Evolutionary conservation across 2,329 filamentous ascomycete species (phyloP), one percentile per base, ranked within the genome.

Genomic region (Claviceps humidiphila): DNA sequence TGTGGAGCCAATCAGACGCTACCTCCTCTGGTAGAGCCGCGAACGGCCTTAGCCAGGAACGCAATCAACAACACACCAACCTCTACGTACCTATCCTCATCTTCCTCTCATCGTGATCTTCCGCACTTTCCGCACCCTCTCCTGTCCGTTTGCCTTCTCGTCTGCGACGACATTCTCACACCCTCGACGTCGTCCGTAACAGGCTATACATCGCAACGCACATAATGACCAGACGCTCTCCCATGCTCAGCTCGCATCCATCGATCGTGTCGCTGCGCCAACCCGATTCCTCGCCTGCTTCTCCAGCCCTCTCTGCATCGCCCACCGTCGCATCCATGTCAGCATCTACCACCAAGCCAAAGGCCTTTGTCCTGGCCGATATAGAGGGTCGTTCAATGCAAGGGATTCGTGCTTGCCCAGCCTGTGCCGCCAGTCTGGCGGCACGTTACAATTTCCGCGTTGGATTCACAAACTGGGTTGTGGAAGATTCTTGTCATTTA

Each of bases 291-390:
- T 59, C 59, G 17, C 57, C 62, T 34, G 30, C 30, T 52, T 62
- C 54, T 56, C 59, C 66, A 53, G 58, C 58, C 16, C 57, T 63
- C 6, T 14, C 34, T 47, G 48, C 45, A 51, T 26, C 47, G 5
- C 52, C 54, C 49, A 26, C 16, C 16, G 14, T 13, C 16, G 41
- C 16, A 22, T 20, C 44, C 44, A 17, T 34, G 44, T 9, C 53
- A 17, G 20, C 53, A 11, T 53, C 47, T 3, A n/a, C 49, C 53
- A 45, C 24, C 53, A 56, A 47, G 47, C 60, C 63, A 20, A 64
- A 61, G 55, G 74, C 72, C 74, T 81, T 82, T 67, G 59, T 78
- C 9, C 57, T 70, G 22, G 63, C 67, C 54, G 67, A 71, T 56
- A 70, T 73, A 66, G 63, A 69, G 41, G 60, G 62, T 11, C 67